phyloP scores from a whole-genome alignment of 345 rosid genomes.

The Eucalyptus curtisii region DNA sequence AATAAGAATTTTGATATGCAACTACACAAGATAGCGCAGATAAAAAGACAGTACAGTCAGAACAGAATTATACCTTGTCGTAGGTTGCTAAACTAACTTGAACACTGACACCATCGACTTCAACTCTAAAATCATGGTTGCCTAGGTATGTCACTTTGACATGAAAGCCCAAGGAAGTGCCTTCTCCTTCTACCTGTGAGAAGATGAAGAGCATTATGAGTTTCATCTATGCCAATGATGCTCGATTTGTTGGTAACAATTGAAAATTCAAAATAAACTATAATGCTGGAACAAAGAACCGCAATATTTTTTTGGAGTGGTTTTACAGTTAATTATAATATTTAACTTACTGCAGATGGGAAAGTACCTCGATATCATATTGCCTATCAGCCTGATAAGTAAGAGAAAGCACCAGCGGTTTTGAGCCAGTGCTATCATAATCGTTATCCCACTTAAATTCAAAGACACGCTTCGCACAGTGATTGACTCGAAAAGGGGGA shows the following conservation, averaged over 20 bases:
- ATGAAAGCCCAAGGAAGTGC: conserved; percentile 12
- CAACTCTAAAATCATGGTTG: conserved; percentile 46
- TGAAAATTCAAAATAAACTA: background rate
- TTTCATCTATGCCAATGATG: background rate
- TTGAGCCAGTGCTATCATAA: conserved; percentile 26
- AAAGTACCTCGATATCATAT: conserved; percentile 55
- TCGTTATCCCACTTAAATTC: conserved; percentile 76
- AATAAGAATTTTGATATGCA: background rate
- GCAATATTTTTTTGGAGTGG: background rate
- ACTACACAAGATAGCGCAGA: background rate
- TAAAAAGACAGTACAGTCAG: background rate
- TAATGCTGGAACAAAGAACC: background rate
- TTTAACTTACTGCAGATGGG: background rate
- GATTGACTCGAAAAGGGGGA: conserved; percentile 84
- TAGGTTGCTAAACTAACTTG: conserved; percentile 48
- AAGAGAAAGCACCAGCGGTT: conserved; percentile 24
- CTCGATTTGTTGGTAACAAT: background rate
- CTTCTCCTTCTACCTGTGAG: conserved; percentile 41
- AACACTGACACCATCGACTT: conserved; percentile 40
- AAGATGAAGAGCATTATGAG: background rate
- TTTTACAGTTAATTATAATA: background rate
- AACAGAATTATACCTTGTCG: conserved; percentile 31
- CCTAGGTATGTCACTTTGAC: conserved; percentile 40
- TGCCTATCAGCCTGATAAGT: conserved; percentile 45
- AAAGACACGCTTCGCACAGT: conserved; percentile 36